Evolutionary conservation across 2,329 filamentous ascomycete species (phyloP).

Genomic region (Leptosphaerulina australis): DNA sequence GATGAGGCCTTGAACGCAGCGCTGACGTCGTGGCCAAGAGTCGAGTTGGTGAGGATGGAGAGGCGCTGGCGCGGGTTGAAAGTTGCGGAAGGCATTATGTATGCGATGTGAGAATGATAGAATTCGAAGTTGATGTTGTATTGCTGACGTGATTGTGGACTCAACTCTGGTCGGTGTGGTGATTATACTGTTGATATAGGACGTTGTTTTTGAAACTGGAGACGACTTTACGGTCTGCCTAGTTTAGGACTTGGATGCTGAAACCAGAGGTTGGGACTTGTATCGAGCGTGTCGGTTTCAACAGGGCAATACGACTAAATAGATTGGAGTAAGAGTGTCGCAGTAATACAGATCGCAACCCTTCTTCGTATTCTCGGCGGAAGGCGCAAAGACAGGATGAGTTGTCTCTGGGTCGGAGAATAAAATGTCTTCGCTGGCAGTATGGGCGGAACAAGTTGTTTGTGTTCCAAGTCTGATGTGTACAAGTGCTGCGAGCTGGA

Average conservation of each 20-base stretch:
- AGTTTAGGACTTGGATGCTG: neutral
- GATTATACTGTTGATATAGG: neutral
- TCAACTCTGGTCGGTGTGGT: no score
- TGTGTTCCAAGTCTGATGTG: constrained; percentile 31
- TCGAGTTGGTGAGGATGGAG: constrained; percentile 50
- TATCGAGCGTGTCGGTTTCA: constrained; percentile 7
- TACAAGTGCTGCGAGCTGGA: constrained; percentile 26
- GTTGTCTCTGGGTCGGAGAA: constrained; percentile 40
- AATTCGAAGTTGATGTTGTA: neutral
- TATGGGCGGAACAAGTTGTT: constrained; percentile 34
- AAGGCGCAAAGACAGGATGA: constrained; percentile 34
- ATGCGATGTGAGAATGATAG: neutral
- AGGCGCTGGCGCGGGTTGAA: constrained; percentile 50
- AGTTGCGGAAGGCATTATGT: constrained; percentile 39
- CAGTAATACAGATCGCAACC: constrained; percentile 29
- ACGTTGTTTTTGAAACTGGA: constrained; percentile 1
- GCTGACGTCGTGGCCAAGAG: constrained; percentile 50
- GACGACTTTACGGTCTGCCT: no score
- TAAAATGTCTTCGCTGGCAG: constrained; percentile 39
- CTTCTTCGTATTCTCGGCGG: constrained; percentile 18
- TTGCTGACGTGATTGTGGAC: no score
- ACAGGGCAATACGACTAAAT: constrained; percentile 29
- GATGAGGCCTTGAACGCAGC: constrained; percentile 49
- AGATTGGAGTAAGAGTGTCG: constrained; percentile 8
- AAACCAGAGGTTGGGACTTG: constrained; percentile 6